Evolutionary conservation across 2,329 filamentous ascomycete species (phyloP), one percentile per base, ranked within the genome.

Genomic region (Aspergillus costaricaensis): DNA sequence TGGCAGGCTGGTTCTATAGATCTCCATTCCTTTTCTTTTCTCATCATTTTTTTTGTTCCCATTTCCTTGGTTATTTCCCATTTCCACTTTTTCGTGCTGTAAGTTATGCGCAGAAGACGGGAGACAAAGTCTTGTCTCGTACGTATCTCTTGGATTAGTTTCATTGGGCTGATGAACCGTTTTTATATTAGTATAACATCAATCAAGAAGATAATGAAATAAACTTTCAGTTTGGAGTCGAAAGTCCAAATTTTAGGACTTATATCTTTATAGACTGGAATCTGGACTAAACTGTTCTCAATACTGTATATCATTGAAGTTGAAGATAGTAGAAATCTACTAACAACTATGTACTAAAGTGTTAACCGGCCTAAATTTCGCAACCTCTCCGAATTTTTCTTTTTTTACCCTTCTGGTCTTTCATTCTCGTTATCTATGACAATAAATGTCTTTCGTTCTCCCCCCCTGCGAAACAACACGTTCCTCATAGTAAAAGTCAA

Each of bases 1-100:
- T 14, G 91, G 88, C 36, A 84, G 88, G 69, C 78, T 96, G 71
- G 86, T 96, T 36, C 71, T 85, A 66, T 84, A 75, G 58, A 67
- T 49, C 14, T 25, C 14, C 23, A 27, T 56, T 50, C 41, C 32
- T 39, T 30, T 49, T 27, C 10, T 39, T 23, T 44, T 41, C 51
- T 10, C 2, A 32, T 27, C 7, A 3, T 25, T 30, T 52, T 25
- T 51, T 51, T 7, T 39, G 4, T 38, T 39, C 21, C 17, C 36
- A 21, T 39, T 23, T 23, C 32, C 32, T 36, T 36, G 32, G 32
- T 36, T 15, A 14, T 36, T 36, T 36, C 32, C 32, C 32, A 12
- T 36, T 36, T 36, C 3, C 32, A 36, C 12, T 0, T 14, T 36
- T 36, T 36, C 49, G 30, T 32, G 17, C 30, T 52, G 50, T 38